Evolutionary conservation across 176 grass and related monocot species (phyloP).

Genomic region (Aegilops speltoides): DNA sequence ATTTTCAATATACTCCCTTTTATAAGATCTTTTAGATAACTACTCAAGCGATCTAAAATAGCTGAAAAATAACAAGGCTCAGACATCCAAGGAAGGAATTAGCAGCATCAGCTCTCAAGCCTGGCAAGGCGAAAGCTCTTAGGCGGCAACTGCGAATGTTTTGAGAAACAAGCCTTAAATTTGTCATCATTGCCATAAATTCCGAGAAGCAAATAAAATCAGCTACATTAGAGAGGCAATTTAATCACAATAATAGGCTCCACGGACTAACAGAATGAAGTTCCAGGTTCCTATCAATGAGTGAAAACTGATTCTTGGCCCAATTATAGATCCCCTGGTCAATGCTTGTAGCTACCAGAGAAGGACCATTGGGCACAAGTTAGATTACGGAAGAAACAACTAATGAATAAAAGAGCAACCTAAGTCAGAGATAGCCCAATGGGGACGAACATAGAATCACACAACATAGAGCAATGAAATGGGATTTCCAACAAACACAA

Average conservation of each 20-base stretch:
- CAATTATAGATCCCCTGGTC: background rate
- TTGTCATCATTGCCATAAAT: background rate
- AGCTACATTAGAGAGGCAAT: background rate
- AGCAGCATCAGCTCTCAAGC: slow-evolving; percentile 54
- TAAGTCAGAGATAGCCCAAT: background rate
- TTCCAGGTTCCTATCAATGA: slow-evolving; percentile 60
- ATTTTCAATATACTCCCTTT: background rate
- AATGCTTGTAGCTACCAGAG: slow-evolving; percentile 38
- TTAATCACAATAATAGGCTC: slow-evolving; percentile 88
- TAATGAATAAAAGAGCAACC: background rate
- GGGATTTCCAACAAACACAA: background rate
- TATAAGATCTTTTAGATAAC: background rate
- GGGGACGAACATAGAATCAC: slow-evolving; percentile 65
- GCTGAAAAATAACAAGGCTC: background rate
- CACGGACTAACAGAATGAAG: slow-evolving; percentile 23
- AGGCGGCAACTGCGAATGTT: slow-evolving; percentile 60
- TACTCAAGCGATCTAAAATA: background rate
- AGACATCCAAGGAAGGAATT: slow-evolving; percentile 59
- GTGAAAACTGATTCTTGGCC: slow-evolving; percentile 54
- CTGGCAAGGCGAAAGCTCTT: slow-evolving; percentile 55
- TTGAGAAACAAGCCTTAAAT: slow-evolving; percentile 65
- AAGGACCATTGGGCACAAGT: slow-evolving; percentile 69
- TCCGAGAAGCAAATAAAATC: too few species aligned
- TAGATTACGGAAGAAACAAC: background rate
- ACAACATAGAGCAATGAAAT: slow-evolving; percentile 36